phyloP scores from a whole-genome alignment of 208 protist species.

The Lotmaria passim region DNA sequence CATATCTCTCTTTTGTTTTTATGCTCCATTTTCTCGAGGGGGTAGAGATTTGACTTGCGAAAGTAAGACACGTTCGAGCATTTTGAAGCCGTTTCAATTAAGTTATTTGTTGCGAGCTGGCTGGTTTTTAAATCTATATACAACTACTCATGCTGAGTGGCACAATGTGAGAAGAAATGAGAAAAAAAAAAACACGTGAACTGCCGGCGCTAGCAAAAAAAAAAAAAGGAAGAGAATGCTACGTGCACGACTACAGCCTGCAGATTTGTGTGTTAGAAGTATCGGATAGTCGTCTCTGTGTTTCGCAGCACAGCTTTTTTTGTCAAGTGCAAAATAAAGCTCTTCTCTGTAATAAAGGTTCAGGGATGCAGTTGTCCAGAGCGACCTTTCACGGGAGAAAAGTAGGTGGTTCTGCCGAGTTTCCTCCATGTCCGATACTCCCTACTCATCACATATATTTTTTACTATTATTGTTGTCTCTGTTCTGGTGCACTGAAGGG shows the following conservation, averaged over 20 bases:
- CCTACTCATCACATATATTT: conserved; percentile 24
- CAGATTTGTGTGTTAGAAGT: conserved; percentile 1
- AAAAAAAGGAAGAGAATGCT: background rate
- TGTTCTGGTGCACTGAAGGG: background rate
- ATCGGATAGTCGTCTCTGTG: background rate
- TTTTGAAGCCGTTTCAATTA: background rate
- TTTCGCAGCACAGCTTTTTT: background rate
- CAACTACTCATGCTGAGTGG: background rate
- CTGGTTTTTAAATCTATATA: conserved; percentile 11
- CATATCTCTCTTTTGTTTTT: conserved; percentile 13
- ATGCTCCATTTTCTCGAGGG: background rate
- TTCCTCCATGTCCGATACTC: conserved; percentile 2
- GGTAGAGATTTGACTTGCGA: background rate
- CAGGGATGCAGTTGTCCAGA: background rate
- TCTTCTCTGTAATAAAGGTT: background rate
- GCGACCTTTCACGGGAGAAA: background rate
- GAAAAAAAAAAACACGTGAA: background rate
- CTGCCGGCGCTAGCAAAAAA: background rate
- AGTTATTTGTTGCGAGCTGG: conserved; percentile 4
- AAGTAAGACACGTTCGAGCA: background rate
- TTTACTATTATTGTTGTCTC: conserved; percentile 5
- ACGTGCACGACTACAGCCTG: background rate
- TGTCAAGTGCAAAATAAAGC: background rate
- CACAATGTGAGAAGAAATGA: background rate
- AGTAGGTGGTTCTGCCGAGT: background rate